Percentiles rank a stretch among this genome's conserved stretches.
Conservation (phyloP, 257 asterid species). For the Rubia yunnanensis region DNA sequence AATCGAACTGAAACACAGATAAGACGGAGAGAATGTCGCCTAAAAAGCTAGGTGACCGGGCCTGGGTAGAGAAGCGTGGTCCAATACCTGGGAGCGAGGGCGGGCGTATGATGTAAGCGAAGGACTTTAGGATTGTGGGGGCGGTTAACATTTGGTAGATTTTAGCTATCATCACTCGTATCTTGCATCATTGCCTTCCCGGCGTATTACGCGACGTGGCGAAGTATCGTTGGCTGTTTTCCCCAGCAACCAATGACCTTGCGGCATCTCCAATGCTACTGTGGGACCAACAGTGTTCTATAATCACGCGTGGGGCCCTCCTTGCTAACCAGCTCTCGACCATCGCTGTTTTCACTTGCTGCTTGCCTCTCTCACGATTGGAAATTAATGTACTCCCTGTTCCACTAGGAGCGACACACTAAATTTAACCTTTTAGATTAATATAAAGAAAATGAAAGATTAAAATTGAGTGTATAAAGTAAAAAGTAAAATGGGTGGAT, state of each 20-base stretch:
- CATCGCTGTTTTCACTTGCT: neutral
- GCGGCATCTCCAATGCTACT: constrained; percentile 35
- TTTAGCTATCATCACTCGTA: constrained; percentile 19
- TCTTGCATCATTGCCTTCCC: constrained; percentile 22
- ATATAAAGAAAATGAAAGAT: too few relatives aligned
- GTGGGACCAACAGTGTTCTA: constrained; percentile 16
- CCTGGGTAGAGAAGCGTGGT: constrained; percentile 2
- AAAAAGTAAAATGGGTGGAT: too few relatives aligned
- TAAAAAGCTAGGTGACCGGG: neutral
- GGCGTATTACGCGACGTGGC: constrained; percentile 24
- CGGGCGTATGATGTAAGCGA: constrained; percentile 6
- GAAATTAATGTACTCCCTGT: too few relatives aligned
- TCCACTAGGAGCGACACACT: too few relatives aligned
- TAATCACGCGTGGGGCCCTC: constrained; percentile 8
- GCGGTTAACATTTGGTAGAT: neutral
- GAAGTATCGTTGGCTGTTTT: constrained; percentile 19
- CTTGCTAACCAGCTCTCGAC: neutral
- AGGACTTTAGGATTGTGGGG: neutral
- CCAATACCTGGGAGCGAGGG: neutral
- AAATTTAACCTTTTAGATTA: too few relatives aligned
- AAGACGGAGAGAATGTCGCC: too few relatives aligned
- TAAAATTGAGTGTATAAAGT: too few relatives aligned
- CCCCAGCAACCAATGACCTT: constrained; percentile 40
- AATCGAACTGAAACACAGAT: too few relatives aligned
- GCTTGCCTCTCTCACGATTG: neutral